Conservation (phyloP, 805 yeast genomes). For the Lipomyces yamadae region DNA sequence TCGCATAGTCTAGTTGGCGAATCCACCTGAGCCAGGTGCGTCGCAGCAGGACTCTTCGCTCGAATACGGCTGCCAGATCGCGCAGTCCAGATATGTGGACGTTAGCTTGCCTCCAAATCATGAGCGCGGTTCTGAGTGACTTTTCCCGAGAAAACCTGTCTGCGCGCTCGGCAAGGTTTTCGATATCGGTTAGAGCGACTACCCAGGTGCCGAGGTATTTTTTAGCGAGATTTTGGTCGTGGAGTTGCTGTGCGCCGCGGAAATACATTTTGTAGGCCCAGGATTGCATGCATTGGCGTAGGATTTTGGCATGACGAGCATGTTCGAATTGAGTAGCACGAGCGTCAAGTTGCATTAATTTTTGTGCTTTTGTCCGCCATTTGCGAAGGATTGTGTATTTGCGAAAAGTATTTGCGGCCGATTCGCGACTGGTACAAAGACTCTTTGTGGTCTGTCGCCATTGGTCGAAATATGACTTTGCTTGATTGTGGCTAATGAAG, state of each 20-base stretch:
- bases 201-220: slow-evolving; percentile 20
- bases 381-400: not conserved
- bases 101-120: slow-evolving; percentile 8
- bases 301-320: not conserved
- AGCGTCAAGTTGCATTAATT: not conserved
- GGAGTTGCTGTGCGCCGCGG: slow-evolving; percentile 7
- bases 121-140: not conserved
- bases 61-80: slow-evolving; percentile 22
- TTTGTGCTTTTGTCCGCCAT: not conserved
- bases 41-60: slow-evolving; percentile 18
- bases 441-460: slow-evolving; percentile 1
- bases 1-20: not conserved
- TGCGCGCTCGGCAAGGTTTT: slow-evolving; percentile 15
- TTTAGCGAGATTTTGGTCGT: slow-evolving; percentile 11
- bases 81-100: not conserved
- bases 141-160: not conserved
- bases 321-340: not conserved
- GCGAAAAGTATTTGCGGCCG: slow-evolving; percentile 1
- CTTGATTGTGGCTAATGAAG: not conserved
- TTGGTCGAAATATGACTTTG: not conserved
- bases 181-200: slow-evolving; percentile 2
- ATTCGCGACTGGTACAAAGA: not conserved
- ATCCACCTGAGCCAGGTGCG: slow-evolving; percentile 22
- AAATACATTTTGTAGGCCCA: slow-evolving; percentile 18
- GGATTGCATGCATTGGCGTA: not conserved